phyloP scores from a whole-genome alignment of 2,329 filamentous ascomycete species.

The Pseudovirgaria hyperparasitica region DNA sequence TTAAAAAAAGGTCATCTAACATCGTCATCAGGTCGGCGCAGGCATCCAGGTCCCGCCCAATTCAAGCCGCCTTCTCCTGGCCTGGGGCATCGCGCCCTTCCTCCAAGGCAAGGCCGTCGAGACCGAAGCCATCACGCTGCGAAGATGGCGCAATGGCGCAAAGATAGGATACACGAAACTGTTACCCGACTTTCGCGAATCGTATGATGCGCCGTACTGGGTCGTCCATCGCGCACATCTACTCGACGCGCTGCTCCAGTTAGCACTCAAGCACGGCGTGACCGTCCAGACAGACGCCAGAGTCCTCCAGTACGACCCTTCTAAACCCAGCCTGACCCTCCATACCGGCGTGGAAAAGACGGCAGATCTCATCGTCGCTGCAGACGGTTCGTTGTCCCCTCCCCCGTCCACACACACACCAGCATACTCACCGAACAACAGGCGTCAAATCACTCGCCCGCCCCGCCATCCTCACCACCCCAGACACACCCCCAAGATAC shows the following conservation, averaged over 20 bases:
- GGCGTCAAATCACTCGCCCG: slow-evolving; percentile 11
- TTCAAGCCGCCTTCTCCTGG: slow-evolving; percentile 31
- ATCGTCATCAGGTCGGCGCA: slow-evolving; percentile 9
- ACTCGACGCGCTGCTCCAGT: slow-evolving; percentile 8
- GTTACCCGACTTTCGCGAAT: slow-evolving; percentile 37
- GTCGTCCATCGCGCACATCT: slow-evolving; percentile 12
- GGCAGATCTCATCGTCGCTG: slow-evolving; percentile 17
- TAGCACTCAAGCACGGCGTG: slow-evolving; percentile 9
- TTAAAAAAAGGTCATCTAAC: too few species aligned
- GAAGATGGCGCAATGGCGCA: slow-evolving; percentile 35
- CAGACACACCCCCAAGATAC: slow-evolving; percentile 28
- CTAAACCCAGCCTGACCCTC: slow-evolving; percentile 12
- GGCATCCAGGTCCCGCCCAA: slow-evolving; percentile 14
- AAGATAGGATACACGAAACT: slow-evolving; percentile 36
- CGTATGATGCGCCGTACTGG: slow-evolving; percentile 10
- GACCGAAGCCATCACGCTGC: slow-evolving; percentile 35
- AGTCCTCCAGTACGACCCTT: slow-evolving; percentile 6
- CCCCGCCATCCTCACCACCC: slow-evolving; percentile 7
- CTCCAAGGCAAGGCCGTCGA: slow-evolving; percentile 9
- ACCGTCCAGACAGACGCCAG: slow-evolving; percentile 6
- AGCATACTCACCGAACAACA: slow-evolving; percentile 17
- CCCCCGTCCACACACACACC: too few species aligned
- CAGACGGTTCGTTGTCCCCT: slow-evolving; percentile 42
- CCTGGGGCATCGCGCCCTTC: slow-evolving; percentile 29
- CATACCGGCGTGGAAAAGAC: slow-evolving; percentile 24